These are phyloP conservation scores for Backusella tuberculispora DNA, from an alignment of 192 early-diverging fungal genomes.

Conservation along the genomic window DNA sequence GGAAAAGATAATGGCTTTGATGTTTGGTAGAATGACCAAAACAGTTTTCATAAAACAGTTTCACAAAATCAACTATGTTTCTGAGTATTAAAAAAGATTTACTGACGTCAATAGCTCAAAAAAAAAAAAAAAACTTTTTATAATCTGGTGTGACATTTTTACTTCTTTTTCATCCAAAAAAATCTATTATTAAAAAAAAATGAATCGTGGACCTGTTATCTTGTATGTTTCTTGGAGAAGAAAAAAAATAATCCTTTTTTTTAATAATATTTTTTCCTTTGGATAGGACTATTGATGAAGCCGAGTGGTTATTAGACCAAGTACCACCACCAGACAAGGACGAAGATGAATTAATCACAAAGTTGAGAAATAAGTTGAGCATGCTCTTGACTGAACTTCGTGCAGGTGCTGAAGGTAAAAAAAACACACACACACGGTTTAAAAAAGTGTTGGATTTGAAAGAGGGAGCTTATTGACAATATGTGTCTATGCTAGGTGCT, in stretches of 20 bases:
- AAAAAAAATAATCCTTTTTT: not conserved
- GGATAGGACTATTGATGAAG: slow-evolving; percentile 43
- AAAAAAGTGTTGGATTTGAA: not conserved
- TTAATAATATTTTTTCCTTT: not conserved
- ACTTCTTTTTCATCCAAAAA: not conserved
- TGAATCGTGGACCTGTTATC: slow-evolving; percentile 30
- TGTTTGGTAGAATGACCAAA: slow-evolving; percentile 7
- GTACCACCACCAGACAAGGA: slow-evolving; percentile 40
- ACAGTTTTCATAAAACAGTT: slow-evolving; percentile 8
- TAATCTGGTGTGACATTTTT: not conserved
- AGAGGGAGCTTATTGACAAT: not conserved
- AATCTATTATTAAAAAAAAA: not conserved
- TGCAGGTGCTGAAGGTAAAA: slow-evolving; percentile 37
- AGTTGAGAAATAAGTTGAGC: slow-evolving; percentile 34
- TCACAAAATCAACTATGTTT: not conserved
- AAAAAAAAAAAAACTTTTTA: not conserved
- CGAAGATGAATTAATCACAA: slow-evolving; percentile 37
- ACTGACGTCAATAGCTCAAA: not conserved
- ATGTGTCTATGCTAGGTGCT: not conserved
- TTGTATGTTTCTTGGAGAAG: slow-evolving; percentile 18
- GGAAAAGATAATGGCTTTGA: not conserved
- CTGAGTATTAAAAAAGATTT: not conserved
- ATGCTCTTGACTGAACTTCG: slow-evolving; percentile 29
- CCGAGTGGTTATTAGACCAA: slow-evolving; percentile 43
- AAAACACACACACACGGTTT: not conserved